Conservation (phyloP, 129 eudicot species). For the Silybum marianum region DNA sequence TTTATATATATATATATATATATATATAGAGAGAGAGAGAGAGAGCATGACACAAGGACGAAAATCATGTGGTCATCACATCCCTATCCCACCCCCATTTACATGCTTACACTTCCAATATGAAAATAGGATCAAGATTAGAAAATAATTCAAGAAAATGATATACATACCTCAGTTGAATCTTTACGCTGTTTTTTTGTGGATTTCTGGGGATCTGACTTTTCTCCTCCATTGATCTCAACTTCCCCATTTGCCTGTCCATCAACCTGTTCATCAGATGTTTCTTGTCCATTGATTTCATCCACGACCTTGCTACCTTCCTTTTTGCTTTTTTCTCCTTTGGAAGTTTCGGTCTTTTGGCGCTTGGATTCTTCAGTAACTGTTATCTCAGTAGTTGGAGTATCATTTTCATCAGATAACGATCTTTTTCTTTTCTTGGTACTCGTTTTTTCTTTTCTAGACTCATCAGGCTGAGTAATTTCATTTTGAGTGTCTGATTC, state of each 20-base stretch:
- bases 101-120: neutral
- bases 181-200: constrained; percentile 42
- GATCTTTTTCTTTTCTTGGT: constrained; percentile 63
- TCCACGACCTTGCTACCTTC: constrained; percentile 12
- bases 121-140: neutral
- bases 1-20: too few relatives aligned
- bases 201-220: constrained; percentile 33
- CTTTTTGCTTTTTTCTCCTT: constrained; percentile 38
- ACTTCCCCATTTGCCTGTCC: constrained; percentile 31
- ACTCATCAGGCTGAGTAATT: constrained; percentile 24
- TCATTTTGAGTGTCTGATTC: constrained; percentile 24
- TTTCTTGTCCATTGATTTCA: constrained; percentile 19
- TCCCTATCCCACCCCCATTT: neutral
- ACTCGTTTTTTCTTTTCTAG: constrained; percentile 42
- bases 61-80: neutral
- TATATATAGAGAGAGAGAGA: neutral
- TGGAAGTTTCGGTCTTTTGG: constrained; percentile 41
- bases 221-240: constrained; percentile 43
- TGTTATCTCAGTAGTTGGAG: constrained; percentile 26
- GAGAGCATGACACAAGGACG: neutral
- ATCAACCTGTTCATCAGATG: constrained; percentile 18
- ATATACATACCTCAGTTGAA: constrained; percentile 61
- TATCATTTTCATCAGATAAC: constrained; percentile 37
- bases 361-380: constrained; percentile 49
- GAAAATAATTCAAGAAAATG: neutral